Conservation (phyloP, 2,329 filamentous ascomycete species). For the Fonsecaea erecta region DNA sequence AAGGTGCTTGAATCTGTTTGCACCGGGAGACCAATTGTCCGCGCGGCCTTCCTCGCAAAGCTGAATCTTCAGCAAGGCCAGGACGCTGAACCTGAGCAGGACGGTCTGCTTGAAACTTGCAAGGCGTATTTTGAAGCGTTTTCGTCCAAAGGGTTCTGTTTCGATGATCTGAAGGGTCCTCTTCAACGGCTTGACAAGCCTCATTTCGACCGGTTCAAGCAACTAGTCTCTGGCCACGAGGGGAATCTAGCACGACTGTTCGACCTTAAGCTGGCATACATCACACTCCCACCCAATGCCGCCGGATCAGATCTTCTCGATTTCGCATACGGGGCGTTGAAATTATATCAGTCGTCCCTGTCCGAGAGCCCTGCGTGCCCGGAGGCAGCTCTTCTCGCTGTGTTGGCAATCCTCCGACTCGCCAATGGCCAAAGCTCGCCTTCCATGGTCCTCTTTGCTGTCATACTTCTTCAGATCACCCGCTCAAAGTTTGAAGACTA, state of each 20-base stretch:
- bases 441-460: slow-evolving; percentile 22
- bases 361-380: slow-evolving; percentile 21
- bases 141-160: slow-evolving; percentile 52
- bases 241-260: slow-evolving; percentile 26
- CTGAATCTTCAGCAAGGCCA: slow-evolving; percentile 37
- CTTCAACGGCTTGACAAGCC: slow-evolving; percentile 27
- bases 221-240: slow-evolving; percentile 39
- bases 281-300: slow-evolving; percentile 10
- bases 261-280: slow-evolving; percentile 30
- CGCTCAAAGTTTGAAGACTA: slow-evolving; percentile 51
- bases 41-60: slow-evolving; percentile 27
- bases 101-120: slow-evolving; percentile 46
- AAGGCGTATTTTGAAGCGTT: slow-evolving; percentile 49
- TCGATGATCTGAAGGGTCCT: slow-evolving; percentile 47
- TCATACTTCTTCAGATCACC: slow-evolving; percentile 29
- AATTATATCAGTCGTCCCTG: slow-evolving; percentile 20
- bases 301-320: slow-evolving; percentile 12
- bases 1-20: slow-evolving; percentile 25
- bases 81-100: slow-evolving; percentile 39
- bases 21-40: slow-evolving; percentile 17
- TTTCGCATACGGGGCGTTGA: slow-evolving; percentile 26
- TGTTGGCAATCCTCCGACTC: slow-evolving; percentile 29
- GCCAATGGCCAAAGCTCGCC: slow-evolving; percentile 1
- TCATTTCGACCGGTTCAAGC: slow-evolving; percentile 38
- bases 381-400: slow-evolving; percentile 33